phyloP scores from a whole-genome alignment of 257 asterid genomes.

The Voacanga thouarsii region DNA sequence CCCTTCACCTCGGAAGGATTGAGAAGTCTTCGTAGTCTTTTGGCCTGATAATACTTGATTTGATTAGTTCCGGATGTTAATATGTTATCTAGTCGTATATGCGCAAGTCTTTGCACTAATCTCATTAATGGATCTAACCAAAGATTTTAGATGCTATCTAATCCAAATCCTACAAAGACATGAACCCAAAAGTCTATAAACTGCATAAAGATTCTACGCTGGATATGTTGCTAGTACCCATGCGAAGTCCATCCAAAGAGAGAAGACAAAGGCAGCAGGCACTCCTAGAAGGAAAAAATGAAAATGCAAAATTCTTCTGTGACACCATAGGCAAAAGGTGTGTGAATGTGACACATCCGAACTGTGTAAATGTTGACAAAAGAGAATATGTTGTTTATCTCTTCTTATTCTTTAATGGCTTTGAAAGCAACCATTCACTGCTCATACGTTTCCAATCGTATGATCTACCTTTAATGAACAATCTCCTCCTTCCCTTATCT shows the following conservation, averaged over 20 bases:
- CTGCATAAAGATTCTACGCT: background rate
- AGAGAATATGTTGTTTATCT: slow-evolving; percentile 14
- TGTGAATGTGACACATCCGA: slow-evolving; percentile 24
- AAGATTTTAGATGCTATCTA: background rate
- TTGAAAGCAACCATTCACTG: slow-evolving; percentile 43
- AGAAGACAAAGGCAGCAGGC: slow-evolving; percentile 15
- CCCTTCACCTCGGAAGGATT: background rate
- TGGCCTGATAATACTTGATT: background rate
- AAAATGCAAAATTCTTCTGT: slow-evolving; percentile 19
- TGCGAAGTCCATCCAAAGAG: background rate
- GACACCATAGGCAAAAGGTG: slow-evolving; percentile 16
- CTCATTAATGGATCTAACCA: background rate
- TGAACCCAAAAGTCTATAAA: too few species aligned
- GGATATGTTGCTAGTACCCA: background rate
- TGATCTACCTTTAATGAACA: slow-evolving; percentile 1
- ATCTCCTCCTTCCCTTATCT: slow-evolving; percentile 7
- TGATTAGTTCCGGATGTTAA: background rate
- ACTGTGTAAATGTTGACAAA: slow-evolving; percentile 29
- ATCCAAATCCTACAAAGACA: background rate
- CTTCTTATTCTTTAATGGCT: slow-evolving; percentile 22
- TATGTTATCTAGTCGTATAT: background rate
- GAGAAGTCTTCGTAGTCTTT: background rate
- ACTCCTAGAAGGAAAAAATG: slow-evolving; percentile 19
- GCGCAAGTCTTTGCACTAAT: background rate
- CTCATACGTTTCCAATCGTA: background rate